A percentile compares a stretch with the other conserved stretches of the same genome.
Conservation (phyloP, 2,329 filamentous ascomycete species). For the Hymenoscyphus infarciens region DNA sequence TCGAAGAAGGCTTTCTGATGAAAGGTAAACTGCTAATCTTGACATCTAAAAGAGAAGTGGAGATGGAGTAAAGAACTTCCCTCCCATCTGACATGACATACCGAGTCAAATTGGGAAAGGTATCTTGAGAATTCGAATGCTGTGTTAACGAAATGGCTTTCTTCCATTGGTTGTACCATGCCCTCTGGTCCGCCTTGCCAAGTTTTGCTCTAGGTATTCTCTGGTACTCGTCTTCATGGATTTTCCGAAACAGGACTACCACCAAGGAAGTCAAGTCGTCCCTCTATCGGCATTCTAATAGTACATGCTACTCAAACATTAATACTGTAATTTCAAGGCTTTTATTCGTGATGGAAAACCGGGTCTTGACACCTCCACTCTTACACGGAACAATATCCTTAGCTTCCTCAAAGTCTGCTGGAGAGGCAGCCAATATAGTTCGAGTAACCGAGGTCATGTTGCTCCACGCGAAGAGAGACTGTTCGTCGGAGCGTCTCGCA, state of each 20-base stretch:
- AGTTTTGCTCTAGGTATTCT: not conserved
- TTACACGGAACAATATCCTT: not conserved
- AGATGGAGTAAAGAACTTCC: not conserved
- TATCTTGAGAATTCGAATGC: not conserved
- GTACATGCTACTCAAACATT: not conserved
- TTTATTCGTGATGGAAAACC: slow-evolving; percentile 3
- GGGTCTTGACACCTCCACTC: not conserved
- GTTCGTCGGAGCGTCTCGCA: slow-evolving; percentile 31
- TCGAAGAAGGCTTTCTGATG: too few species aligned
- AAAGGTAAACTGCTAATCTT: not conserved
- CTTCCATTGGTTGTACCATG: not conserved
- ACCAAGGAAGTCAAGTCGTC: not conserved
- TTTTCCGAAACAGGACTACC: not conserved
- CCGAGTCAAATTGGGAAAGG: not conserved
- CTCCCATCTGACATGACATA: not conserved
- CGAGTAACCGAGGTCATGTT: not conserved
- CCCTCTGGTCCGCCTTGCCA: not conserved
- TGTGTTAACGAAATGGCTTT: not conserved
- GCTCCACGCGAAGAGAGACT: slow-evolving; percentile 37
- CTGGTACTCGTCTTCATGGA: not conserved
- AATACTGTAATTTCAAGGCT: not conserved
- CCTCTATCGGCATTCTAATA: not conserved
- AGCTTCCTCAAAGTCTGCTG: not conserved
- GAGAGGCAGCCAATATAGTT: slow-evolving; percentile 9
- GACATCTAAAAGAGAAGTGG: not conserved